These are phyloP conservation scores for Skeletonema tropicum DNA, from an alignment of 108 stramenopile genomes.

Conservation along the genomic window DNA sequence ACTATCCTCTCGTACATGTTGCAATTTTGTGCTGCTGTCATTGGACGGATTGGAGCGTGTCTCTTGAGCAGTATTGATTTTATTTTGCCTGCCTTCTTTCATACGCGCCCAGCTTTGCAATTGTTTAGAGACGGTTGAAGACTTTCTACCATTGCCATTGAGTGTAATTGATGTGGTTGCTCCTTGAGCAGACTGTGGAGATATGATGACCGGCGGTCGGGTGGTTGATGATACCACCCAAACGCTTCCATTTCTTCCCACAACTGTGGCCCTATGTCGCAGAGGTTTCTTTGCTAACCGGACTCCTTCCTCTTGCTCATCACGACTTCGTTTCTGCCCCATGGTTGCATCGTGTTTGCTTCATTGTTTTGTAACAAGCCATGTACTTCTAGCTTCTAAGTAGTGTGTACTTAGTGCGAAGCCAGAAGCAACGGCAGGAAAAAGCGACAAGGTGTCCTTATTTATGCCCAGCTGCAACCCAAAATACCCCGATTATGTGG, in stretches of 20 bases:
- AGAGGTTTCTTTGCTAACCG: not conserved
- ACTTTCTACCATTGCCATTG: not conserved
- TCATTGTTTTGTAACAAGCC: too few relatives aligned
- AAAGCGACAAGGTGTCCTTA: too few relatives aligned
- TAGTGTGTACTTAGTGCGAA: too few relatives aligned
- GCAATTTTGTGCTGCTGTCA: not conserved
- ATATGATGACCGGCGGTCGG: not conserved
- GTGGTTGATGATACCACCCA: not conserved
- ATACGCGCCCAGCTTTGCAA: not conserved
- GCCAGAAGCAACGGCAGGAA: too few relatives aligned
- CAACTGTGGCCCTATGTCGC: not conserved
- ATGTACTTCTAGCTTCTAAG: too few relatives aligned
- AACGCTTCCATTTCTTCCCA: not conserved
- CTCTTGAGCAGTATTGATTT: not conserved
- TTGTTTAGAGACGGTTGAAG: not conserved
- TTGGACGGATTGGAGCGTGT: not conserved
- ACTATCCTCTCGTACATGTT: not conserved
- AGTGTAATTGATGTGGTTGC: not conserved
- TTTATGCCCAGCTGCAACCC: too few relatives aligned
- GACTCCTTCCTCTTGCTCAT: not conserved
- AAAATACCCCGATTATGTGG: too few relatives aligned
- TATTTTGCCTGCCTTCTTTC: not conserved
- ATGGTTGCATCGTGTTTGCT: not conserved
- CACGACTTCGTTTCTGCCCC: not conserved
- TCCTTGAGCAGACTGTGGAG: not conserved